Evolutionary conservation across 2,329 filamentous ascomycete genomes (phyloP), one percentile per base, ranked within the genome.

Genomic region (Coleophoma cylindrospora): DNA sequence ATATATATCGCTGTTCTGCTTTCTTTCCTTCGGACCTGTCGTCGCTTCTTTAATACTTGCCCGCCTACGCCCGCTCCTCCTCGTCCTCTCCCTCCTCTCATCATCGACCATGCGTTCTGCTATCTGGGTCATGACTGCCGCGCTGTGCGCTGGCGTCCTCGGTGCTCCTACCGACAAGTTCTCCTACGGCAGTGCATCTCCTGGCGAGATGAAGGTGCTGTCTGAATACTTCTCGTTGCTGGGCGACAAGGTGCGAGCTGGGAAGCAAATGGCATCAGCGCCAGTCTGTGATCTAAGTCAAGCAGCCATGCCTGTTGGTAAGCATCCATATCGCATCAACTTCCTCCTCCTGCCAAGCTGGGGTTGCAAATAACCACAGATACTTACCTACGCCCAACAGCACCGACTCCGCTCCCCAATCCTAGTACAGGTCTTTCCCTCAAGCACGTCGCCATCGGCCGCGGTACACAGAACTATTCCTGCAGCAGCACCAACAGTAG

Each of bases 381-480:
- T 27, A 27, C 27, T 27, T 27, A 27, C 27, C 27, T 27, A 27
- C 27, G 27, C 27, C 27, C 27, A 52, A 55, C 66, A 74, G 80
- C 75, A 56, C 74, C 81, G 43, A 74, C 74, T 7, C 71, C 79
- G 14, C 76, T 95, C 7, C 83, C 86, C 13, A 56, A 74, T 8
- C 81, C 83, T 13, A 70, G 80, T 1, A 57, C 72, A 7, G 87
- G 84, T 50, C 73, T 89, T 32, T 72, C 65, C 3, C 75, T 95
- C 46, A 79, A 81, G 64, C 89, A 95, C 69, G 86, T 96, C 49
- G 89, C 87, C 64, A 75, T 96, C 54, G 92, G 92, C 61, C 85
- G 89, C 41, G 92, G 92, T 53, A 94, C 88, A 8, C 85, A 96
- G 72, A 96, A 96, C 77, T 97, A 96, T 75, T 95, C 89, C 47